Percentiles rank a stretch among this genome's conserved stretches.
phyloP scores from a whole-genome alignment of 371 early-diverging fungal genomes.

The Homolaphlyctis polyrhiza region DNA sequence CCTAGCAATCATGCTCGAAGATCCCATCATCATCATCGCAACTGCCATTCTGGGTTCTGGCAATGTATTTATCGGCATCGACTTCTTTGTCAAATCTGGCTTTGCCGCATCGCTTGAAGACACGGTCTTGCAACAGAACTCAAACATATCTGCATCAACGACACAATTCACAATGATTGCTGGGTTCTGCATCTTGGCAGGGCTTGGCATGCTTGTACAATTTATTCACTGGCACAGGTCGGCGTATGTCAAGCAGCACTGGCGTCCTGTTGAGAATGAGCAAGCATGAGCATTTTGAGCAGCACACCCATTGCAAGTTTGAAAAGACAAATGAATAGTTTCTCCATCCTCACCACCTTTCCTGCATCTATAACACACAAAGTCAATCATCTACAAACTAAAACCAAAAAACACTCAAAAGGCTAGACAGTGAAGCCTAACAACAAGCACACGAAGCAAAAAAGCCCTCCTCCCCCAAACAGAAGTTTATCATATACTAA shows the following conservation, averaged over 20 bases:
- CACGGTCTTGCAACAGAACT: background rate
- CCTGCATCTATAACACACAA: background rate
- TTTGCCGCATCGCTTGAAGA: constrained; percentile 35
- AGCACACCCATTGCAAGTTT: too few species aligned
- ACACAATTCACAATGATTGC: too few species aligned
- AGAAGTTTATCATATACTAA: too few species aligned
- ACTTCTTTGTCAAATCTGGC: constrained; percentile 69
- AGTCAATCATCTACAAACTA: background rate
- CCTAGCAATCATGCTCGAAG: constrained; percentile 39
- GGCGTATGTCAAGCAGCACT: too few species aligned
- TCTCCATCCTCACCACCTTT: background rate
- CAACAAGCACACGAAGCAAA: constrained; percentile 5
- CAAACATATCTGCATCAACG: too few species aligned
- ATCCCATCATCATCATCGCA: constrained; percentile 53
- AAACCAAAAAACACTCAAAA: background rate
- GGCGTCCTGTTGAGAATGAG: too few species aligned
- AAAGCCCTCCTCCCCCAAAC: too few species aligned
- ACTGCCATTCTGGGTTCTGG: constrained; percentile 67
- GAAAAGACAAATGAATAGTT: background rate
- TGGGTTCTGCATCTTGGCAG: too few species aligned
- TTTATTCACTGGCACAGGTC: constrained; percentile 49
- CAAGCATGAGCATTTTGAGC: too few species aligned
- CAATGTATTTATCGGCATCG: constrained; percentile 65
- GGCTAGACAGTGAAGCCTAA: too few species aligned
- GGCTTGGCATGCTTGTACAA: too few species aligned